These are phyloP conservation scores for Zelopaecilomyces penicillatus DNA, from an alignment of 2,329 filamentous ascomycete species.

Conservation along the genomic window DNA sequence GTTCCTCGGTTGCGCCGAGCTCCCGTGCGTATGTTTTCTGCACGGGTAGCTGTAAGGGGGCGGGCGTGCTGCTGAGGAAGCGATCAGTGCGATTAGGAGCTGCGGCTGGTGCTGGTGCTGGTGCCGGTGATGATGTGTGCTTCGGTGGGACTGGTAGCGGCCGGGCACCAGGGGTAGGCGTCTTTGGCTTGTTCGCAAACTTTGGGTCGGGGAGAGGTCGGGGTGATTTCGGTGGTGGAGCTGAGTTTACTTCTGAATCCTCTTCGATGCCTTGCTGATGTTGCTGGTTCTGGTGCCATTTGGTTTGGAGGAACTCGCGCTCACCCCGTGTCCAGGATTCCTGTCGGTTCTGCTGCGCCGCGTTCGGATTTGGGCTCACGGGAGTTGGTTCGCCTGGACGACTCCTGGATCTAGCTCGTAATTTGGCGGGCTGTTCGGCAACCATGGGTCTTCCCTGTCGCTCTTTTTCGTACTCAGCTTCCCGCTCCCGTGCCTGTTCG, in stretches of 20 bases:
- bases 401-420: constrained; percentile 16
- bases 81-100: constrained; percentile 46
- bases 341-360: constrained; percentile 36
- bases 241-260: constrained; percentile 15
- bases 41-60: constrained; percentile 32
- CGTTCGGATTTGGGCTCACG: neutral
- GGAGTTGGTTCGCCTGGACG: constrained; percentile 11
- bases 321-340: constrained; percentile 59
- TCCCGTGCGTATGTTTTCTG: constrained; percentile 47
- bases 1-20: constrained; percentile 50
- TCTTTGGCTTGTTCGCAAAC: constrained; percentile 22
- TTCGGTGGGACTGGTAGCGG: constrained; percentile 44
- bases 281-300: constrained; percentile 37
- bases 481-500: constrained; percentile 52
- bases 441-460: constrained; percentile 39
- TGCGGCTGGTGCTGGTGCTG: constrained; percentile 9
- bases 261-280: constrained; percentile 17
- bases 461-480: constrained; percentile 53
- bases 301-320: constrained; percentile 52
- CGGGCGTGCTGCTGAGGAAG: constrained; percentile 47
- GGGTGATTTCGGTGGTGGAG: constrained; percentile 20
- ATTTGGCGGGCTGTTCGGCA: constrained; percentile 14
- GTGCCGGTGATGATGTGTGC: constrained; percentile 19
- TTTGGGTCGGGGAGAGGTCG: constrained; percentile 37
- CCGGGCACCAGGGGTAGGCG: constrained; percentile 35